phyloP scores from a whole-genome alignment of 345 rosid genomes.

The Geranium rotundifolium region DNA sequence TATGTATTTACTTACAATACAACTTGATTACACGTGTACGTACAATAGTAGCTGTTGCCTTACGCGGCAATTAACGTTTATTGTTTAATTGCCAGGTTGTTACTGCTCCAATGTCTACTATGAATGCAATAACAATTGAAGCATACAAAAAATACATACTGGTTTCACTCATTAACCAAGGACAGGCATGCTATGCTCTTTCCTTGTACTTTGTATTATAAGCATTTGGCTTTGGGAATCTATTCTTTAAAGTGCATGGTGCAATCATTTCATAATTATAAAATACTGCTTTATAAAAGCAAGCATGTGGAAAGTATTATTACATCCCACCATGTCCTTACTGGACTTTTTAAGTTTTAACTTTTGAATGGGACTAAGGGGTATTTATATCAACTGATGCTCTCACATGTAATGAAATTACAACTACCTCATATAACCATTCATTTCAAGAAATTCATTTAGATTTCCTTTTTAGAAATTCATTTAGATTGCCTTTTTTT shows the following conservation, averaged over 20 bases:
- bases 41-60: no score
- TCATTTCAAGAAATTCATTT: neutral
- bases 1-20: conserved; percentile 11
- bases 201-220: conserved; percentile 2
- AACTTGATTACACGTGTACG: conserved; percentile 1
- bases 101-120: conserved; percentile 76
- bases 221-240: neutral
- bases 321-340: neutral
- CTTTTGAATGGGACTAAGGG: no score
- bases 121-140: conserved; percentile 82
- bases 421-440: no score
- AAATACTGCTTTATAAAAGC: neutral
- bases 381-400: no score
- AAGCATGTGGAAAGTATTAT: neutral
- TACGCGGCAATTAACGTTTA: no score
- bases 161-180: conserved; percentile 74
- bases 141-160: conserved; percentile 81
- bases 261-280: no score
- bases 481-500: neutral
- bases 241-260: neutral
- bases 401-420: no score
- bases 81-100: conserved; percentile 46
- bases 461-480: neutral
- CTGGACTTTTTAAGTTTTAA: no score
- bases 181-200: conserved; percentile 39